Evolutionary conservation across 352 stramenopile genomes (phyloP).

Genomic region (Plasmopara viticola): DNA sequence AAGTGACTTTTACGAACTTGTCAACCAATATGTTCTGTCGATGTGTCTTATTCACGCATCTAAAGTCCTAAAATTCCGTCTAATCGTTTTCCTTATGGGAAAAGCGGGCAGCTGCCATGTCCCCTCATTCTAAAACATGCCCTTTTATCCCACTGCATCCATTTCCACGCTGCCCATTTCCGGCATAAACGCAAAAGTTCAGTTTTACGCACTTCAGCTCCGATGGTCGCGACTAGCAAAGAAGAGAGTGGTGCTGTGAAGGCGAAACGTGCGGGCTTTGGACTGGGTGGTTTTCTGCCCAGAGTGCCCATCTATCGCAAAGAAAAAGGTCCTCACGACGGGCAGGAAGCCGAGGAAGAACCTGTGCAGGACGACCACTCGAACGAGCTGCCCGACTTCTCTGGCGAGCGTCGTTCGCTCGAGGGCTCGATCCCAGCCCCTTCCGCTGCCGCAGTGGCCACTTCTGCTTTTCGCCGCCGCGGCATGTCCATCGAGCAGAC

Average conservation of each 20-base stretch:
- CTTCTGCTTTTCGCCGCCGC: slow-evolving; percentile 28
- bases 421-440: slow-evolving; percentile 25
- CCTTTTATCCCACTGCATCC: slow-evolving; percentile 7
- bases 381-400: slow-evolving; percentile 40
- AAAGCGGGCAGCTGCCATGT: too few relatives aligned
- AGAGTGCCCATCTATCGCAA: slow-evolving; percentile 48
- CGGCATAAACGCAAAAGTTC: slow-evolving; percentile 21
- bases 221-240: slow-evolving; percentile 39
- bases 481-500: slow-evolving; percentile 55
- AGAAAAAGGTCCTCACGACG: slow-evolving; percentile 18
- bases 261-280: slow-evolving; percentile 41
- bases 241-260: slow-evolving; percentile 30
- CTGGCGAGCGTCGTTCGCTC: slow-evolving; percentile 37
- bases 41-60: too few relatives aligned
- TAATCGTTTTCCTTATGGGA: too few relatives aligned
- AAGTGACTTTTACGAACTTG: too few relatives aligned
- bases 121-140: neutral
- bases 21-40: too few relatives aligned
- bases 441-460: slow-evolving; percentile 25
- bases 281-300: slow-evolving; percentile 50
- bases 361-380: slow-evolving; percentile 32
- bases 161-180: slow-evolving; percentile 1
- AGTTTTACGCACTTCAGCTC: slow-evolving; percentile 13
- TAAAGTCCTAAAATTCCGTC: too few relatives aligned
- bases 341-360: slow-evolving; percentile 22